Evolutionary conservation across 2,329 filamentous ascomycete species (phyloP).

Genomic region (Stagonosporopsis tanaceti): DNA sequence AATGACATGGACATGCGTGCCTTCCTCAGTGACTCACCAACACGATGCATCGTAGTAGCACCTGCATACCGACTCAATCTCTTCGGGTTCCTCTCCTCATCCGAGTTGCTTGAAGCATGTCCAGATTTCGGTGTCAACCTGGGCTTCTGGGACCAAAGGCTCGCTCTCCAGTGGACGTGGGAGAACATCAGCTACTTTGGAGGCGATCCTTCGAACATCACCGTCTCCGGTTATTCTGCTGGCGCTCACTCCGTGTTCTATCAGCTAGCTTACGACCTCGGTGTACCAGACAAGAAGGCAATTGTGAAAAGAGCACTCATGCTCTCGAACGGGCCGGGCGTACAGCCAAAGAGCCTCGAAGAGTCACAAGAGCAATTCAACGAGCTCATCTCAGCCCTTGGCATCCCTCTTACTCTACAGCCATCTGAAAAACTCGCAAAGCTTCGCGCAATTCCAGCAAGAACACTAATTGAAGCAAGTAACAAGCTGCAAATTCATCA

Average conservation of each 20-base stretch:
- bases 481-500: constrained; percentile 58
- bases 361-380: constrained; percentile 62
- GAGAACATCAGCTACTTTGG: constrained; percentile 62
- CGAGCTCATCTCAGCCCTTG: constrained; percentile 56
- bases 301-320: constrained; percentile 63
- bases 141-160: constrained; percentile 66
- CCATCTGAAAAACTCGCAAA: constrained; percentile 55
- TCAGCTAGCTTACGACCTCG: constrained; percentile 65
- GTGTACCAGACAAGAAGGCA: constrained; percentile 54
- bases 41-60: constrained; percentile 59
- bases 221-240: constrained; percentile 64
- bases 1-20: constrained; percentile 57
- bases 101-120: constrained; percentile 54
- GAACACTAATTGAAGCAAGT: constrained; percentile 54
- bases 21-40: constrained; percentile 59
- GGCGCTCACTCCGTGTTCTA: constrained; percentile 65
- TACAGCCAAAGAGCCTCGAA: constrained; percentile 59
- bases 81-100: constrained; percentile 63
- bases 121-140: constrained; percentile 54
- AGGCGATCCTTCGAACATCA: constrained; percentile 60
- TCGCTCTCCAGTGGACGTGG: constrained; percentile 64
- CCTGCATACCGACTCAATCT: constrained; percentile 66
- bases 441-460: constrained; percentile 53
- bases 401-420: constrained; percentile 53
- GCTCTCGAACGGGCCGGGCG: constrained; percentile 62